Conservation (phyloP, 83 land plant genomes). For the Thuja plicata region DNA sequence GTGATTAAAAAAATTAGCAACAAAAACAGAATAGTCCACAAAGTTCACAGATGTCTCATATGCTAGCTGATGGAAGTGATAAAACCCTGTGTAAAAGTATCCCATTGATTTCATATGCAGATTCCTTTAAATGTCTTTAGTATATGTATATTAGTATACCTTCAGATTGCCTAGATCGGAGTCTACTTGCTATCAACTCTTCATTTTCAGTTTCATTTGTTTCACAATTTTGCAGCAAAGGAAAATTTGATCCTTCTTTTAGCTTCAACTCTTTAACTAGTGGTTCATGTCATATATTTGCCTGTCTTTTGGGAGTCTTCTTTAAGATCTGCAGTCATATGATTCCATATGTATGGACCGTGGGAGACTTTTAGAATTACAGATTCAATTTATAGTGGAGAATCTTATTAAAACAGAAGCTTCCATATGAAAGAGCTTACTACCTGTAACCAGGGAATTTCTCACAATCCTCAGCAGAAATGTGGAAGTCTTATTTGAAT, state of each 20-base stretch:
- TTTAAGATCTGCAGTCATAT: not conserved
- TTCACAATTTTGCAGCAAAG: not conserved
- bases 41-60: not conserved
- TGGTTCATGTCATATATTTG: not conserved
- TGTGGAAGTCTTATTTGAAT: not conserved
- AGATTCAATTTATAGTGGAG: not conserved
- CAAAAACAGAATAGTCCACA: not conserved
- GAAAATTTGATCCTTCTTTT: not conserved
- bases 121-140: not conserved
- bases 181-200: not conserved
- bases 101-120: not conserved
- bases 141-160: not conserved
- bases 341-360: not conserved
- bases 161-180: not conserved
- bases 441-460: not conserved
- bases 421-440: not conserved
- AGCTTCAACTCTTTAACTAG: not conserved
- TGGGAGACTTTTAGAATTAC: not conserved
- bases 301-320: not conserved
- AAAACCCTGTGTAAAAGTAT: not conserved
- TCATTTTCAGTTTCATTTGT: not conserved
- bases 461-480: not conserved
- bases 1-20: not conserved
- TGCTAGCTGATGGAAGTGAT: not conserved
- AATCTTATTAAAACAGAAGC: not conserved